A percentile compares a stretch with the other conserved stretches of the same genome.
Evolutionary conservation across 345 rosid genomes (phyloP).

Genomic region (Populus deltoides): DNA sequence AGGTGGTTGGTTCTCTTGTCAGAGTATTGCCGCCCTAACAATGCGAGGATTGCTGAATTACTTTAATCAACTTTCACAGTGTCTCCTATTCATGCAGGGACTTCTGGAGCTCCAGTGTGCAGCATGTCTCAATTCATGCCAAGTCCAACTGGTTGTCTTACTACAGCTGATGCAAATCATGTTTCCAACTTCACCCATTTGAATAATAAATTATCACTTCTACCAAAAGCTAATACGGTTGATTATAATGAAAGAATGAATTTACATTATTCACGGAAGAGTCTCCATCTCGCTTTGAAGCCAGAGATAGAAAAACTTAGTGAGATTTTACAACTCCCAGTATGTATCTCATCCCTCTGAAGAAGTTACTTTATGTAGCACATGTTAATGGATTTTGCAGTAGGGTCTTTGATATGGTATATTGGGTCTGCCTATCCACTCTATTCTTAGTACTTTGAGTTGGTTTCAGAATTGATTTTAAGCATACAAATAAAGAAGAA

Average conservation of each 20-base stretch:
- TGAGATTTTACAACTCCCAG: slow-evolving; percentile 57
- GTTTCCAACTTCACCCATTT: slow-evolving; percentile 18
- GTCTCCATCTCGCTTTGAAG: slow-evolving; percentile 59
- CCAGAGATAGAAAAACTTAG: slow-evolving; percentile 60
- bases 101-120: slow-evolving; percentile 24
- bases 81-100: slow-evolving; percentile 45
- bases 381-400: background rate
- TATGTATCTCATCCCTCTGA: slow-evolving; percentile 34
- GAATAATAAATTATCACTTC: slow-evolving; percentile 25
- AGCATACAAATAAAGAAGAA: background rate
- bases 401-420: background rate
- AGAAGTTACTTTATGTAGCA: slow-evolving; percentile 7
- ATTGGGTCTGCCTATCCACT: background rate
- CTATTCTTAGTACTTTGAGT: background rate
- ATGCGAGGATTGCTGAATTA: background rate
- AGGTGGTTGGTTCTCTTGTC: too few relatives aligned
- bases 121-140: slow-evolving; percentile 21
- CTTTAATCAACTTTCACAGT: slow-evolving; percentile 1
- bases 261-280: slow-evolving; percentile 47
- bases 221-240: slow-evolving; percentile 31
- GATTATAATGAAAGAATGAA: slow-evolving; percentile 35
- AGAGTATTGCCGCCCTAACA: background rate
- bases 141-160: slow-evolving; percentile 22
- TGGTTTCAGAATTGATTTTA: background rate
- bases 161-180: slow-evolving; percentile 13